Evolutionary conservation across 2,329 filamentous ascomycete species (phyloP).

Genomic region (Diaporthe sp.): DNA sequence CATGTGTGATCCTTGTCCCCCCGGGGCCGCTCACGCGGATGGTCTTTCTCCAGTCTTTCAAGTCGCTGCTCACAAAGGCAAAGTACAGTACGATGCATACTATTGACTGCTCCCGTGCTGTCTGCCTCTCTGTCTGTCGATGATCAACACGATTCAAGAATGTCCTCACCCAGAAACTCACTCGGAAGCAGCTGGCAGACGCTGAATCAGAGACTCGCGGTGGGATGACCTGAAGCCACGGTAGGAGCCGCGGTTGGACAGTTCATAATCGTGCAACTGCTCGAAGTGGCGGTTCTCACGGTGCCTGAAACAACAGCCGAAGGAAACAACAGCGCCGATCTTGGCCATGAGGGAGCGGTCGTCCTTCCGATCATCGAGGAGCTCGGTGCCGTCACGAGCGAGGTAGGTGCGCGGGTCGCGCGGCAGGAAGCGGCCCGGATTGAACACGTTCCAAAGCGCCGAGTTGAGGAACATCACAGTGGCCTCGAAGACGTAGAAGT

Average conservation of each 20-base stretch:
- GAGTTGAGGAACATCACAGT: constrained; percentile 62
- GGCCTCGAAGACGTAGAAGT: constrained; percentile 69
- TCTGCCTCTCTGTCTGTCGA: no score
- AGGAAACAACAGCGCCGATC: constrained; percentile 37
- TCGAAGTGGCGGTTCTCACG: constrained; percentile 1
- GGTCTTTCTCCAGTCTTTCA: no score
- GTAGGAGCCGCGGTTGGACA: background rate
- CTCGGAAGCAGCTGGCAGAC: background rate
- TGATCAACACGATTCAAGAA: no score
- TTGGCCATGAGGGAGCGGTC: constrained; percentile 54
- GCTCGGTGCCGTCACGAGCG: constrained; percentile 58
- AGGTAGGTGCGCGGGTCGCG: constrained; percentile 61
- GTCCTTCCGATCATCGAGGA: constrained; percentile 60
- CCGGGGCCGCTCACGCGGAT: no score
- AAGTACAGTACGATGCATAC: no score
- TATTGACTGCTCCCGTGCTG: no score
- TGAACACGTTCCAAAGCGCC: constrained; percentile 59
- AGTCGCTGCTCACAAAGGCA: no score
- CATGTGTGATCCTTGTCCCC: no score
- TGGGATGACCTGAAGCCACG: background rate
- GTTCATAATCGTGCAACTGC: background rate
- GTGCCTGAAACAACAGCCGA: background rate
- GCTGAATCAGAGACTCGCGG: background rate
- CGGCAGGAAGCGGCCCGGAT: constrained; percentile 63
- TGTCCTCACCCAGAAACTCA: no score